These are phyloP conservation scores for Neoscytalidium dimidiatum DNA, from an alignment of 2,329 filamentous ascomycete species.

Conservation along the genomic window DNA sequence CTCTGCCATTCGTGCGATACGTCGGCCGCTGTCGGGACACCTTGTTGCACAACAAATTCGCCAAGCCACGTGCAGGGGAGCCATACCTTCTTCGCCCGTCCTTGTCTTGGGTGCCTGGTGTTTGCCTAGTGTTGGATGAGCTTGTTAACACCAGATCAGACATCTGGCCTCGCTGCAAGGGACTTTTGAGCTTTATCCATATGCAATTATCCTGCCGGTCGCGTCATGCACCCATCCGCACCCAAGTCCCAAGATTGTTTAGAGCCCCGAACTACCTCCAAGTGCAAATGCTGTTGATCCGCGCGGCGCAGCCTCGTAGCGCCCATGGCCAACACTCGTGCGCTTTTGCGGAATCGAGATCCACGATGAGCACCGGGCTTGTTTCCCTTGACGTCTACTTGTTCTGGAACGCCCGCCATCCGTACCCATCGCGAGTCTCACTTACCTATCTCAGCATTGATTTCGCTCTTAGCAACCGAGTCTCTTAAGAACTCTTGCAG, in stretches of 20 bases:
- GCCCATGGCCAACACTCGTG: not conserved
- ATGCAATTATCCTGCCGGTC: not conserved
- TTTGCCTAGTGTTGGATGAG: not conserved
- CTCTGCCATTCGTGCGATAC: not conserved
- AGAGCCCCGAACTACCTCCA: not conserved
- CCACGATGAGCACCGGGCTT: not conserved
- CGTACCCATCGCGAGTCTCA: not conserved
- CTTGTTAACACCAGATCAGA: not conserved
- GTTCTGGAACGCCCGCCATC: not conserved
- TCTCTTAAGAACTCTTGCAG: conserved; percentile 29
- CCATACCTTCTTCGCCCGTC: not conserved
- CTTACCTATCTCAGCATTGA: not conserved
- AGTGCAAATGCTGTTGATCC: not conserved
- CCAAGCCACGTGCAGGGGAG: conserved; percentile 1
- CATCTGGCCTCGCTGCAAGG: not conserved
- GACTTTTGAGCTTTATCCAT: not conserved
- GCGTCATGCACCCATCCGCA: not conserved
- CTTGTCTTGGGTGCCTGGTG: conserved; percentile 5
- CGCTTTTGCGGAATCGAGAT: not conserved
- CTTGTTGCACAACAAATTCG: not conserved
- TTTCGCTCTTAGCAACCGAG: not conserved
- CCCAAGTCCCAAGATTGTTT: not conserved
- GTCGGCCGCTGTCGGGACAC: not conserved
- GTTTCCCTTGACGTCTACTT: not conserved
- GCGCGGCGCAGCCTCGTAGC: not conserved